Conservation (phyloP, 2,329 filamentous ascomycete genomes). For the Chaetomiaceae sp. region DNA sequence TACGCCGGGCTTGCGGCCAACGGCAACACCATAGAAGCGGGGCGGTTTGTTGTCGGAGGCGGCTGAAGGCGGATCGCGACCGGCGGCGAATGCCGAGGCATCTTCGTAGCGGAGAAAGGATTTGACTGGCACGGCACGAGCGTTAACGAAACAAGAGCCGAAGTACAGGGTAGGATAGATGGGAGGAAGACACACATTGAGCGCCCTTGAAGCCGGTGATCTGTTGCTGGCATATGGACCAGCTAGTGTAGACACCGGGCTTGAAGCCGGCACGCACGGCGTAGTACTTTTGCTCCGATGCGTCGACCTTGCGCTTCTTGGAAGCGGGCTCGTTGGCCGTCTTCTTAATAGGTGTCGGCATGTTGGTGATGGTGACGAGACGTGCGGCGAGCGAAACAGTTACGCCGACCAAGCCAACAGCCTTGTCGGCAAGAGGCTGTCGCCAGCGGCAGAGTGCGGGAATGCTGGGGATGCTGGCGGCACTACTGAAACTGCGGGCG, state of each 20-base stretch:
- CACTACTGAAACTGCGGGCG: too few relatives aligned
- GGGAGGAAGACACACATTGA: conserved; percentile 61
- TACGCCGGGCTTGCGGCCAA: conserved; percentile 54
- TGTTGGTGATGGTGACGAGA: neutral
- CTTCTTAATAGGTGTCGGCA: conserved; percentile 2
- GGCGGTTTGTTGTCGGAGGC: conserved; percentile 38
- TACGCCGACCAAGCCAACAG: neutral
- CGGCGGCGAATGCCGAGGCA: conserved; percentile 71
- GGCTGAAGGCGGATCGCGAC: conserved; percentile 44
- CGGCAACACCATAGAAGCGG: conserved; percentile 57
- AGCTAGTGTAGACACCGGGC: conserved; percentile 59
- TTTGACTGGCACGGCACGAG: conserved; percentile 68
- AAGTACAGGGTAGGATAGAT: too few relatives aligned
- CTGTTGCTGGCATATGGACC: conserved; percentile 57
- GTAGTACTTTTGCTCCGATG: conserved; percentile 49
- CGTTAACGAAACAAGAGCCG: conserved; percentile 3
- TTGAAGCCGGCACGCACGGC: conserved; percentile 53
- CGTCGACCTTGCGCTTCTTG: conserved; percentile 21
- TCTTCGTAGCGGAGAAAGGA: conserved; percentile 70
- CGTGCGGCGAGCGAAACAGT: neutral
- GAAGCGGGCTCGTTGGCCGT: conserved; percentile 1
- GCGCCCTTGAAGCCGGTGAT: conserved; percentile 60
- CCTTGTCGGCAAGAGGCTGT: neutral
- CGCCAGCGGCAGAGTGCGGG: neutral
- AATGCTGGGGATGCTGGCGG: neutral